Conservation (phyloP, 345 rosid genomes). For the Dipteronia dyeriana region DNA sequence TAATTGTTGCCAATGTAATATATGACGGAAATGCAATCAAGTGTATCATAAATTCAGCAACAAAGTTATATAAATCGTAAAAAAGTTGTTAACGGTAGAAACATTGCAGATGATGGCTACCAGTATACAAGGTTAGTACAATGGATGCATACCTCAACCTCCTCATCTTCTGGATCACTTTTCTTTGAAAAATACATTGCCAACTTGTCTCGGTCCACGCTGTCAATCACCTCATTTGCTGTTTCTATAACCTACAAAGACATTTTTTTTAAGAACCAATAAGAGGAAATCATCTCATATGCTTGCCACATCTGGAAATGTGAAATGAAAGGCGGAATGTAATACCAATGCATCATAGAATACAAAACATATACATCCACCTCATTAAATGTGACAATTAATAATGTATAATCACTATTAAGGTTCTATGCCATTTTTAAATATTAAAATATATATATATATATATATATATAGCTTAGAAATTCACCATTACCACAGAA, state of each 20-base stretch:
- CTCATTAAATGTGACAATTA: neutral
- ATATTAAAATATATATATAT: neutral
- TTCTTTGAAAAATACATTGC: slow-evolving; percentile 65
- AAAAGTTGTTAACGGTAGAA: neutral
- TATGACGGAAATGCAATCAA: neutral
- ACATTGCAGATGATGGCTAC: neutral
- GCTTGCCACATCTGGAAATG: neutral
- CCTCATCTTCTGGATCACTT: slow-evolving; percentile 91
- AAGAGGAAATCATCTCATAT: neutral
- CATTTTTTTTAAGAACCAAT: slow-evolving; percentile 1
- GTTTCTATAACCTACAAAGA: slow-evolving; percentile 69
- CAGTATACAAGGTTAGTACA: neutral
- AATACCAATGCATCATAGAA: neutral
- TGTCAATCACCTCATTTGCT: slow-evolving; percentile 73
- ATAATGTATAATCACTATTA: neutral
- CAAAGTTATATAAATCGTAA: neutral
- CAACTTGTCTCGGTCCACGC: slow-evolving; percentile 78
- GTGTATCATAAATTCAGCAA: neutral
- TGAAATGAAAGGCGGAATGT: neutral
- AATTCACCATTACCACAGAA: slow-evolving; percentile 15
- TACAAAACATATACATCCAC: neutral
- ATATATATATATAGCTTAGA: neutral
- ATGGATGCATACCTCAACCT: slow-evolving; percentile 62
- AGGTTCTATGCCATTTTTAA: neutral
- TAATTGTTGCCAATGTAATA: neutral